Evolutionary conservation across 768 basidiomycete genomes (phyloP).

Genomic region (Hygrocybe coccinea): DNA sequence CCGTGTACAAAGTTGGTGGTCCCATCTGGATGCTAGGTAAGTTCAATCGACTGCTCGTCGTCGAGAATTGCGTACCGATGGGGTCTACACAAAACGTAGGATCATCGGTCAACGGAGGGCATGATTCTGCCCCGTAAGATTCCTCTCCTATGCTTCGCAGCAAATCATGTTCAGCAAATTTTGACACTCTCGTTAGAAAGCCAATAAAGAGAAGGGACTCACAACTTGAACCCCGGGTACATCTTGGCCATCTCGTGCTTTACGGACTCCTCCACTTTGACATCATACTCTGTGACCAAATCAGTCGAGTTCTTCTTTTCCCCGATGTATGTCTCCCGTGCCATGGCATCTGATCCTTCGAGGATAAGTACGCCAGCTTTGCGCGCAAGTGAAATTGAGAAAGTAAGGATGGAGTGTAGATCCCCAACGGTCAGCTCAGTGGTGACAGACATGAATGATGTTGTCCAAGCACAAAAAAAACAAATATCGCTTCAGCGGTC

Average conservation of each 20-base stretch:
- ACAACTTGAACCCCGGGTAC: slow-evolving; percentile 84
- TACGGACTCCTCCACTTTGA: slow-evolving; percentile 83
- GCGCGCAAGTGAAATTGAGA: slow-evolving; percentile 66
- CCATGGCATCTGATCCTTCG: slow-evolving; percentile 72
- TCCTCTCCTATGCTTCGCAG: slow-evolving; percentile 84
- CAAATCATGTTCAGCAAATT: background rate
- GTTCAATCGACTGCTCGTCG: background rate
- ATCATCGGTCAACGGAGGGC: slow-evolving; percentile 69
- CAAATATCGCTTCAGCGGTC: no score
- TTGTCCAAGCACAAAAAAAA: no score
- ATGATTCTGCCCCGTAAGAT: slow-evolving; percentile 73
- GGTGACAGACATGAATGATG: slow-evolving; percentile 27
- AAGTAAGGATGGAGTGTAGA: slow-evolving; percentile 59
- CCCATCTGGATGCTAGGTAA: slow-evolving; percentile 52
- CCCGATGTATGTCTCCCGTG: slow-evolving; percentile 39
- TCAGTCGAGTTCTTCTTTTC: slow-evolving; percentile 95
- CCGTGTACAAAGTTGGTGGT: slow-evolving; percentile 87
- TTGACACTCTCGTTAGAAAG: background rate
- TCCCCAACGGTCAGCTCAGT: slow-evolving; percentile 42
- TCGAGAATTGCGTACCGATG: slow-evolving; percentile 59
- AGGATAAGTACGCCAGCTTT: slow-evolving; percentile 72
- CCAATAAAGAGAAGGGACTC: slow-evolving; percentile 30
- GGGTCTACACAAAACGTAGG: slow-evolving; percentile 97
- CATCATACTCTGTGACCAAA: slow-evolving; percentile 92
- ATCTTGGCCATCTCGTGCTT: slow-evolving; percentile 55